Base-by-base conservation (phyloP, 805 yeast genomes). In the fission yeast (Schizosaccharomyces pombe) region DNA sequence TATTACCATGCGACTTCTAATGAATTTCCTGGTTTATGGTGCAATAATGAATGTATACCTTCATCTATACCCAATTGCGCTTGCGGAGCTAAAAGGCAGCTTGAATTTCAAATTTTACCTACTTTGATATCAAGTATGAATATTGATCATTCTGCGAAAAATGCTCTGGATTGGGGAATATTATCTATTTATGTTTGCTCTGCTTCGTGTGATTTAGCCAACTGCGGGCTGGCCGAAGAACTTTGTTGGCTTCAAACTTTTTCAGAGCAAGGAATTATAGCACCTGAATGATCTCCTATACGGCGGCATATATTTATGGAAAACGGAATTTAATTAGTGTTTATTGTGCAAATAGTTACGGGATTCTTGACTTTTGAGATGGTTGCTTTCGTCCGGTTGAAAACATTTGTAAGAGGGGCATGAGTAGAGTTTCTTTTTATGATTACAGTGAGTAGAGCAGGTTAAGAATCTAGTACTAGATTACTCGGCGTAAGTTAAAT, bases 151-250 rank as follows among this genome's bases (percentile, higher is more conserved):
- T 43, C 49, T 8, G 14, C 28, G n/a, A 24, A 43, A 26, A n/a
- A 43, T 43, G 49, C 49, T 6, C 49, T 43, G 3, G 49, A 43
- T 30, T 43, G 49, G 49, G 49, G 49, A 22, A 24, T 43, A 5
- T 24, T 43, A 4, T 3, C 28, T 12, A 26, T 43, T 8, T 43
- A 43, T 24, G 26, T 24, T 22, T 43, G 49, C n/a, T 22, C 30
- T 43, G 49, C 19, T 22, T 43, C 30, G 9, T 43, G 49, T 43
- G 30, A 43, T 43, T 22, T 22, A 24, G 49, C 49, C 6, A 43
- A 43, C 11, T 16, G 14, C 3, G 49, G 30, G 5, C 14, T 22
- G 8, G 49, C 49, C 5, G 49, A 43, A 43, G 49, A 43, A 43
- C 28, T 43, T 14, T 43, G 49, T n/a, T 43, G 49, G 49, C 49